These are phyloP conservation scores for Penicillium glabrum DNA, from an alignment of 2,329 filamentous ascomycete species.

Conservation along the genomic window DNA sequence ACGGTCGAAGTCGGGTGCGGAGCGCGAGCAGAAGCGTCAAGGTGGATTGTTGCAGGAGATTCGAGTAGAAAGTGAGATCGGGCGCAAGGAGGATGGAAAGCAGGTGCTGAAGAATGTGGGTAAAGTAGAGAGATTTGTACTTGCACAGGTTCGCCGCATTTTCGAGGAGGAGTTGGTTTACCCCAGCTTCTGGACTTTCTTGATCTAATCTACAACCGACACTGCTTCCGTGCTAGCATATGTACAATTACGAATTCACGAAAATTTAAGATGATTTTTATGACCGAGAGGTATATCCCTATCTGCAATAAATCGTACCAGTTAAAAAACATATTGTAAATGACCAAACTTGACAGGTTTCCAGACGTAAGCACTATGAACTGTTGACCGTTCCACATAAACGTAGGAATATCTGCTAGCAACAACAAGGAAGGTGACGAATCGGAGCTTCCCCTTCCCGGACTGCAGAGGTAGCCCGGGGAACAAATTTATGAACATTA, in stretches of 20 bases:
- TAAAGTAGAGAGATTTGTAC: constrained; percentile 95
- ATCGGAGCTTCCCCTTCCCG: background rate
- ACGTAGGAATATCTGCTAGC: background rate
- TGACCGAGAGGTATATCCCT: constrained; percentile 6
- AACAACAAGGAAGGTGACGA: background rate
- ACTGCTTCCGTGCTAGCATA: background rate
- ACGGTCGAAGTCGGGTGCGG: constrained; percentile 36
- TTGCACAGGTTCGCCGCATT: constrained; percentile 93
- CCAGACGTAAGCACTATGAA: constrained; percentile 1
- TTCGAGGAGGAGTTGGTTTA: constrained; percentile 99
- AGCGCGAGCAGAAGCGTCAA: constrained; percentile 45
- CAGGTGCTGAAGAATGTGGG: constrained; percentile 97
- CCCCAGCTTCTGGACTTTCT: constrained; percentile 96
- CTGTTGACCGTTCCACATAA: background rate
- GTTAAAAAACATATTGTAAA: constrained; percentile 1
- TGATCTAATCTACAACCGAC: constrained; percentile 61
- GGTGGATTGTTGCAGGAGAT: constrained; percentile 89
- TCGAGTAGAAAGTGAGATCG: constrained; percentile 95
- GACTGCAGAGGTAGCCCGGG: background rate
- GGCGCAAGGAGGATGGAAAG: constrained; percentile 84
- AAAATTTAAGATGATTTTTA: constrained; percentile 12
- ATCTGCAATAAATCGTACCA: constrained; percentile 10
- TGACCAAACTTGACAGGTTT: background rate
- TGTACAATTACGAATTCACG: constrained; percentile 20
- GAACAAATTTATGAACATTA: background rate